Evolutionary conservation across 1,284 basidiomycete species (phyloP).

Genomic region (Irpex sp.): DNA sequence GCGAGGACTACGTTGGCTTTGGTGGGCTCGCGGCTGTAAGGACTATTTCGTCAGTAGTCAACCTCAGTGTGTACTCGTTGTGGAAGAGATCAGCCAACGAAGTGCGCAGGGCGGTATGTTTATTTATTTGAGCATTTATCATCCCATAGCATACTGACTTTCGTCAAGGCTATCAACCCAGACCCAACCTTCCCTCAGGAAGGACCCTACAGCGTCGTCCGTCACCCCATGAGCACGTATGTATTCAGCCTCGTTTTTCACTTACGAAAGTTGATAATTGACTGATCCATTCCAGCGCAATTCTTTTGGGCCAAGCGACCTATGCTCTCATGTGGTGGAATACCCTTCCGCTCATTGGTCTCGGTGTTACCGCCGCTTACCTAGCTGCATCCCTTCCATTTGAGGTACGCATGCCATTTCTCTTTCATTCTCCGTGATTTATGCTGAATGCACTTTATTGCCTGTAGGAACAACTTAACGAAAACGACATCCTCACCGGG

Average conservation of each 20-base stretch:
- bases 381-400: slow-evolving; percentile 8
- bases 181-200: slow-evolving; percentile 7
- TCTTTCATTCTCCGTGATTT: neutral
- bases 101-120: neutral
- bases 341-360: slow-evolving; percentile 7
- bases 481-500: slow-evolving; percentile 9
- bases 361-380: slow-evolving; percentile 5
- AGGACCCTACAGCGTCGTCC: slow-evolving; percentile 14
- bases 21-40: slow-evolving; percentile 2
- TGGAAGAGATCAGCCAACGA: neutral
- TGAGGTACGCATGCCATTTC: slow-evolving; percentile 6
- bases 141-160: neutral
- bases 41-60: slow-evolving; percentile 5
- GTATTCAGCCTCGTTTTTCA: neutral
- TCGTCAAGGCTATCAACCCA: slow-evolving; percentile 2
- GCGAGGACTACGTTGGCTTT: slow-evolving; percentile 6
- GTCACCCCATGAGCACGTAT: slow-evolving; percentile 12
- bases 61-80: neutral
- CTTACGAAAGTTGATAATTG: neutral
- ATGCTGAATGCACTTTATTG: neutral
- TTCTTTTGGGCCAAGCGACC: slow-evolving; percentile 5
- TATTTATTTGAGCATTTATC: neutral
- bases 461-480: slow-evolving; percentile 5
- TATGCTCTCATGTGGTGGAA: slow-evolving; percentile 15
- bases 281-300: slow-evolving; percentile 1